These are phyloP conservation scores for Pigoraptor vietnamica DNA, from an alignment of 78 protist genomes.

Conservation along the genomic window DNA sequence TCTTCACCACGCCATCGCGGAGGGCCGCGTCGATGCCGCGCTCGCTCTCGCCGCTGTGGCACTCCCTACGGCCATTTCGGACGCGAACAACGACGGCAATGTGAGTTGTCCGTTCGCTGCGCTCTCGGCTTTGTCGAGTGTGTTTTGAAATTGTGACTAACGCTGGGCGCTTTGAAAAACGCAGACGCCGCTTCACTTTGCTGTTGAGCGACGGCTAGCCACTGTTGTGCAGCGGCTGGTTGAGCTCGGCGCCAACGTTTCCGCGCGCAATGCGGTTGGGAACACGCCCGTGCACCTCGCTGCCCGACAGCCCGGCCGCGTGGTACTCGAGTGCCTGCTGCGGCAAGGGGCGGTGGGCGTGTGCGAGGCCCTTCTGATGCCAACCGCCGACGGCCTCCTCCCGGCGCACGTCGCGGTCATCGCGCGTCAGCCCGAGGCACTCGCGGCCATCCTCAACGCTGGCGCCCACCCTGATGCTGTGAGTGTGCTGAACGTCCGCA, in stretches of 20 bases:
- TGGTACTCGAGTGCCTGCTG: not conserved
- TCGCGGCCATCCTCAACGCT: not conserved
- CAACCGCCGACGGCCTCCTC: not conserved
- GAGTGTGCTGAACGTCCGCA: not conserved
- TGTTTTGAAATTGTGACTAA: too few relatives aligned
- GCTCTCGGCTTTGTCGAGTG: too few relatives aligned
- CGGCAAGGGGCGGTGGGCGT: not conserved
- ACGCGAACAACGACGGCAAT: not conserved
- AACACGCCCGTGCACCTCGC: not conserved
- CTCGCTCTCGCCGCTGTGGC: not conserved
- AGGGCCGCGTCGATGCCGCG: not conserved
- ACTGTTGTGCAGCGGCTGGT: not conserved
- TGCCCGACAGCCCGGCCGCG: not conserved
- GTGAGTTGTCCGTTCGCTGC: not conserved
- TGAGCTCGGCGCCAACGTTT: not conserved
- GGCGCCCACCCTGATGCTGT: not conserved
- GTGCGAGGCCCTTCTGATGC: not conserved
- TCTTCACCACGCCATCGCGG: not conserved
- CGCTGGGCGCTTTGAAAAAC: not conserved
- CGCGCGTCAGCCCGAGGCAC: not conserved
- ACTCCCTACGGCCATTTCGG: not conserved
- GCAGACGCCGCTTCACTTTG: not conserved
- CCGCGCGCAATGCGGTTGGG: not conserved
- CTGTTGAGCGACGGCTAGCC: not conserved
- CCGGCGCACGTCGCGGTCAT: not conserved